Evolutionary conservation across 2,329 filamentous ascomycete species (phyloP), one percentile per base, ranked within the genome.

Genomic region (Fusarium odoratissimum): DNA sequence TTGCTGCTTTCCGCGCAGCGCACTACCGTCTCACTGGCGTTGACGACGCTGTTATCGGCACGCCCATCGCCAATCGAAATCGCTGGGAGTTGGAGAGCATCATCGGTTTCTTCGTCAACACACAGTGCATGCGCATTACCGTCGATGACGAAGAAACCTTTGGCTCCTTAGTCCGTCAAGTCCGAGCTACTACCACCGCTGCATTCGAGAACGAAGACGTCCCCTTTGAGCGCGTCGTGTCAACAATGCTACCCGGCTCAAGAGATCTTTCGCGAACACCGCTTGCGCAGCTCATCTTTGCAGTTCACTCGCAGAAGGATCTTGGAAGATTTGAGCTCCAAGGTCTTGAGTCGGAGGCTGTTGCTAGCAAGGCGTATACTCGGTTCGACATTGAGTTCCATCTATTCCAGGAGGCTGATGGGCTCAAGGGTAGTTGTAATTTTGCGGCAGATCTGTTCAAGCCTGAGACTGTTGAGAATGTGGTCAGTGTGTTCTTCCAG

Each of bases 101-200:
- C 1, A 70, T 78, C 12, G 77, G 75, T 2, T 76, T 76, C 66
- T 78, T 79, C 21, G 77, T 78, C 48, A 78, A 77, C 35, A 60
- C 70, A 0, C 78, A 79, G 38, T 77, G 76, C 17, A 71, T 79
- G 28, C 64, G 76, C n/a, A 61, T 78, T 41, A 48, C 28, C 3
- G 17, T 79, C 4, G 35, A 66, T 11, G 57, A 67, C 11, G 41
- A 69, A 1, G 57, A 70, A 9, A 65, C 67, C 0, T 79, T 79
- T 23, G 45, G 59, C 2, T 54, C 38, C 0, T 9, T 78, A 4
- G 52, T 78, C 0, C 30, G 33, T 0, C 74, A 78, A 17, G 71
- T 78, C 55, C 28, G 40, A 1, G 28, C 37, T 2, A 69, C 60
- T 0, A 51, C 49, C 0, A 42, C 48, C 1, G 54, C 30, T 2